phyloP scores from a whole-genome alignment of 495 filamentous ascomycete species.

The Rostrohypoxylon terebratum region DNA sequence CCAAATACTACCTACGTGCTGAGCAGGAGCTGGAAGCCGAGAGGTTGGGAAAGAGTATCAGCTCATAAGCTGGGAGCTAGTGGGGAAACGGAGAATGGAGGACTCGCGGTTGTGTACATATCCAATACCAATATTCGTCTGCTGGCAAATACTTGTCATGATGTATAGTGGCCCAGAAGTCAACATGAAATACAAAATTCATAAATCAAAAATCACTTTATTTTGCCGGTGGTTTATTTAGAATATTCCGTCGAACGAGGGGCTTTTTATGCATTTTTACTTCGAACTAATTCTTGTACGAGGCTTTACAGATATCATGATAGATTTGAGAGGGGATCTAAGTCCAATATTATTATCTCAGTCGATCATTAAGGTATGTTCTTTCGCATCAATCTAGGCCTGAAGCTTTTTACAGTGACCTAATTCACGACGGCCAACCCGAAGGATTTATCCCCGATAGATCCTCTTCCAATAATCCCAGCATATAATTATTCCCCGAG shows the following conservation, averaged over 20 bases:
- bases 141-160: conserved; percentile 18
- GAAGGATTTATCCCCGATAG: conserved; percentile 63
- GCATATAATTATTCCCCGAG: conserved; percentile 72
- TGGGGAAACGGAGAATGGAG: conserved; percentile 49
- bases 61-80: conserved; percentile 20
- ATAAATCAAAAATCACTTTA: conserved; percentile 1
- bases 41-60: conserved; percentile 51
- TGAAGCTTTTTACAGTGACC: background rate
- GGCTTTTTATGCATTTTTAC: background rate
- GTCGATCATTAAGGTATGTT: background rate
- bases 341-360: background rate
- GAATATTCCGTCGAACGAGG: background rate
- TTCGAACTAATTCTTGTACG: too few species aligned
- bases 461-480: conserved; percentile 72
- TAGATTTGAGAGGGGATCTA: conserved; percentile 11
- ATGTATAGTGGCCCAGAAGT: conserved; percentile 5
- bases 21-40: conserved; percentile 92
- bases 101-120: conserved; percentile 36
- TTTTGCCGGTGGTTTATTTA: background rate
- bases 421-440: conserved; percentile 49
- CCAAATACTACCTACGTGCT: conserved; percentile 97
- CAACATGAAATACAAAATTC: conserved; percentile 20
- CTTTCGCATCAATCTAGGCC: conserved; percentile 36
- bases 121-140: conserved; percentile 21
- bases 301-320: background rate